phyloP scores from a whole-genome alignment of 352 stramenopile species.

The Phytophthora podocarpi region DNA sequence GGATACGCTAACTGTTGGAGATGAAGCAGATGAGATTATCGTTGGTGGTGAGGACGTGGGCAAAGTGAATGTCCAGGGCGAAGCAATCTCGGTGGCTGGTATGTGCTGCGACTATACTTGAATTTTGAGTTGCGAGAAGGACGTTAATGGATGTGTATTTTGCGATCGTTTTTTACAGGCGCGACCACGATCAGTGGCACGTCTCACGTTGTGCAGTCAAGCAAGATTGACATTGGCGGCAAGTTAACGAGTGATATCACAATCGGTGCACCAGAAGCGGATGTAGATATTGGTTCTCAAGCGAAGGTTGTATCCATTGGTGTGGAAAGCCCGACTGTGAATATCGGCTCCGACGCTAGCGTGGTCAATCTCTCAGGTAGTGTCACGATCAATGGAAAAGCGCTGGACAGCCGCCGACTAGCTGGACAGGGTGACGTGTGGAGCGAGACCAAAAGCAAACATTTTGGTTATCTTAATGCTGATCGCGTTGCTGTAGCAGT shows the following conservation, averaged over 20 bases:
- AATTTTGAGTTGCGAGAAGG: background rate
- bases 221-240: constrained; percentile 35
- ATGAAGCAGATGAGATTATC: constrained; percentile 20
- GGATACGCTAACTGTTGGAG: constrained; percentile 26
- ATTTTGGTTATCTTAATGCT: constrained; percentile 45
- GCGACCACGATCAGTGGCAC: constrained; percentile 28
- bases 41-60: constrained; percentile 29
- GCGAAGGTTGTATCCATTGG: constrained; percentile 41
- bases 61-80: constrained; percentile 20
- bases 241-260: constrained; percentile 41
- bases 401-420: constrained; percentile 39
- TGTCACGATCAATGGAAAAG: constrained; percentile 62
- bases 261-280: constrained; percentile 35
- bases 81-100: constrained; percentile 34
- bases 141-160: background rate
- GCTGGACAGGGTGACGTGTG: background rate
- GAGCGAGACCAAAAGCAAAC: constrained; percentile 8
- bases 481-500: constrained; percentile 26
- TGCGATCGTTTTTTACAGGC: constrained; percentile 18
- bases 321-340: constrained; percentile 29
- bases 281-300: constrained; percentile 32
- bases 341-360: constrained; percentile 40
- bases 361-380: constrained; percentile 51
- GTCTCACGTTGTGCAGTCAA: constrained; percentile 30
- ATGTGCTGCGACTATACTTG: background rate